phyloP scores from a whole-genome alignment of 129 eudicot genomes.

The Tagetes erecta region DNA sequence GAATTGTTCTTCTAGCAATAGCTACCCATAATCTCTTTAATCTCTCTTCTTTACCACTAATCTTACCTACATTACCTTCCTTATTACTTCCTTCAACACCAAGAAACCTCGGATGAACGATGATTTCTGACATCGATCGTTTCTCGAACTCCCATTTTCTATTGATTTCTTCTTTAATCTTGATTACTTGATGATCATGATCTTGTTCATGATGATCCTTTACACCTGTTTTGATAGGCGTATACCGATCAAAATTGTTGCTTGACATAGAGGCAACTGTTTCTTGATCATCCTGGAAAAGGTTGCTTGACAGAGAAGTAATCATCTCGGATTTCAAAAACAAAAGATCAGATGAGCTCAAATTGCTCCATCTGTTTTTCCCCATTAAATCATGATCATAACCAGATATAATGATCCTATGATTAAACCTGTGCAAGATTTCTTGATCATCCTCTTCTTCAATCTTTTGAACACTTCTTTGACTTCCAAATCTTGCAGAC shows the following conservation, averaged over 20 bases:
- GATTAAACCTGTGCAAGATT: slow-evolving; percentile 55
- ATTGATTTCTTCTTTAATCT: slow-evolving; percentile 55
- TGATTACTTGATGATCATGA: slow-evolving; percentile 33
- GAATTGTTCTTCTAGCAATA: slow-evolving; percentile 74
- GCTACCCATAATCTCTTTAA: slow-evolving; percentile 72
- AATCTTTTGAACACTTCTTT: slow-evolving; percentile 39
- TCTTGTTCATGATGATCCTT: background rate
- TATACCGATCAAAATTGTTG: background rate
- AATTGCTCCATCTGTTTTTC: slow-evolving; percentile 78
- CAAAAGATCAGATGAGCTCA: slow-evolving; percentile 75
- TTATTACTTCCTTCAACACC: slow-evolving; percentile 24
- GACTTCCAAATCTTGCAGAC: slow-evolving; percentile 52
- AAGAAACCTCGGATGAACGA: slow-evolving; percentile 55
- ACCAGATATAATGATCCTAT: slow-evolving; percentile 61
- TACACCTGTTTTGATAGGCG: background rate
- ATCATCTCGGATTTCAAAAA: slow-evolving; percentile 67
- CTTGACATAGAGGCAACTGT: slow-evolving; percentile 30
- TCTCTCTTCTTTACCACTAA: slow-evolving; percentile 47
- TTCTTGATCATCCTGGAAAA: background rate
- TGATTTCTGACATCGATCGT: slow-evolving; percentile 77
- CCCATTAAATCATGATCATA: slow-evolving; percentile 37
- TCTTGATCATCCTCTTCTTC: slow-evolving; percentile 47
- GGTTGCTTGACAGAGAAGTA: slow-evolving; percentile 10
- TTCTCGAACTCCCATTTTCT: slow-evolving; percentile 30
- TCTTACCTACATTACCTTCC: slow-evolving; percentile 17